phyloP scores from a whole-genome alignment of 108 stramenopile genomes.

The Asterionellopsis glacialis region DNA sequence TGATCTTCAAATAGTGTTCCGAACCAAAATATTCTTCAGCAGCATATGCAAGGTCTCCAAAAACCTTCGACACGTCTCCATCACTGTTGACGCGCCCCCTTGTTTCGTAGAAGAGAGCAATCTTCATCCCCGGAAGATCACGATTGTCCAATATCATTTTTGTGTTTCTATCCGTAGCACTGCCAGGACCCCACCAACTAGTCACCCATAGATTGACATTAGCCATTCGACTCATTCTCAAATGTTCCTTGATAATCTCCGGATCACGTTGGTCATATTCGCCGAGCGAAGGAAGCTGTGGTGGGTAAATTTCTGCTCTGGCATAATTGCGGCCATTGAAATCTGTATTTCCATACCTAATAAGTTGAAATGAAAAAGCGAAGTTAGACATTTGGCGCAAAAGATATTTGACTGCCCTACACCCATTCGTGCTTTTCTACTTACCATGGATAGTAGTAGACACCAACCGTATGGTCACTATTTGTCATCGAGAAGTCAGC shows the following conservation, averaged over 20 bases:
- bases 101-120: slow-evolving; percentile 20
- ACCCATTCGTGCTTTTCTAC: no score
- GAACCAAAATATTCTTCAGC: slow-evolving; percentile 18
- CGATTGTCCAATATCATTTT: slow-evolving; percentile 6
- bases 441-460: no score
- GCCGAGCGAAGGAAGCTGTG: slow-evolving; percentile 20
- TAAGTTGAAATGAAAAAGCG: no score
- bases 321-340: slow-evolving; percentile 12
- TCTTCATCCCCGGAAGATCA: not conserved
- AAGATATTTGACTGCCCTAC: no score
- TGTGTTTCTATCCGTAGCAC: slow-evolving; percentile 6
- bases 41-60: slow-evolving; percentile 16
- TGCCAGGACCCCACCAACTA: slow-evolving; percentile 13
- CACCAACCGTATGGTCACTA: no score
- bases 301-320: slow-evolving; percentile 13
- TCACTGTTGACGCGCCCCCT: not conserved
- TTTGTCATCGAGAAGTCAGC: no score
- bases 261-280: slow-evolving; percentile 19
- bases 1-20: slow-evolving; percentile 22
- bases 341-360: no score
- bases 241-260: slow-evolving; percentile 12
- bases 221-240: slow-evolving; percentile 16
- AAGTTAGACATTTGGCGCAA: no score
- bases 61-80: not conserved
- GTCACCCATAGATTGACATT: slow-evolving; percentile 30